Base-by-base conservation (phyloP, 2,329 filamentous ascomycete species). In the Colletotrichum somersetense region DNA sequence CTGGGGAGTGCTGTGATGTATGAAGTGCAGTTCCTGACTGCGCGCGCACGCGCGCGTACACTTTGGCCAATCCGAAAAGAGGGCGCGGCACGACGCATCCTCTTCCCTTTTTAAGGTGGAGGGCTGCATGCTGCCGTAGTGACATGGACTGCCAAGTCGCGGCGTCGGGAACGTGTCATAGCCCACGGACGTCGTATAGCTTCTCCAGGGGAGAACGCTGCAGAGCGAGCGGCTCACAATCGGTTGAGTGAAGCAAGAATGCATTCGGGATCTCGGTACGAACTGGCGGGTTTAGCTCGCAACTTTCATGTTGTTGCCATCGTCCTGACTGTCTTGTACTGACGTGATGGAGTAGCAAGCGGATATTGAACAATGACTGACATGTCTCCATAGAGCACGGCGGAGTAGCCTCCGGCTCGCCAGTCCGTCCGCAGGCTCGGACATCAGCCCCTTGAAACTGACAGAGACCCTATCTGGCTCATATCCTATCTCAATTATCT, bases 141-240 rank as follows among this genome's bases (percentile, higher is more conserved):
- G 46, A 56, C 66, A 46, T 67, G 26, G 40, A 62, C 58, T 67
- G 66, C 64, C 64, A 67, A 66, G 67, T n/a, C 52, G 48, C 23
- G 56, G 30, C 40, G 42, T 42, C 55, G 11, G 44, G 58, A 58
- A 53, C 44, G 68, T 68, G 58, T 57, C 48, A n/a, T 44, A n/a
- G 44, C 63, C 44, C 63, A 71, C 63, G 33, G 68, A 58, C 64
- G 46, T 52, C 18, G 38, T 14, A 33, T 44, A 23, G 38, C 20
- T 40, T 40, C 23, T 40, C n/a, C 46, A 48, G 6, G 46, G 44
- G 44, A n/a, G 44, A 46, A 11, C 3, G 44, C 11, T 20, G 44
- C 20, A 46, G 18, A 46, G 44, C 44, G 44, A n/a, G 20, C 44
- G 0, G 18, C 0, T 2, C 42, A 1, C 40, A 10, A n/a, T n/a